phyloP scores from a whole-genome alignment of 345 rosid species.

The Hypericum androsaemum region DNA sequence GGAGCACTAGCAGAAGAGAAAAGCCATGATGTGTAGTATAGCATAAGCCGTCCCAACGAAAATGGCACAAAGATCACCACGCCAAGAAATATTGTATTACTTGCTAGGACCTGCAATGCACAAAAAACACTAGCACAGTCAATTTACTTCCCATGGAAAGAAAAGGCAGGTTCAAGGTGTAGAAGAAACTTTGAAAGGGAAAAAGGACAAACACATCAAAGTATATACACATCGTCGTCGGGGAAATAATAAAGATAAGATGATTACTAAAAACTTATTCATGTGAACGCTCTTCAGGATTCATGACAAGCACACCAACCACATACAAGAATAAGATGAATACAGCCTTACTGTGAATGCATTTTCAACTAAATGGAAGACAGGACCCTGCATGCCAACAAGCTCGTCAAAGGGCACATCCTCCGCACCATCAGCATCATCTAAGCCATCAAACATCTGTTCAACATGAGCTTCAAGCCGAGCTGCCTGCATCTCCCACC shows the following conservation, averaged over 20 bases:
- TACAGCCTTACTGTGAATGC: slow-evolving; percentile 79
- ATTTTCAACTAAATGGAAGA: slow-evolving; percentile 98
- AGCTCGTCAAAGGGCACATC: slow-evolving; percentile 99
- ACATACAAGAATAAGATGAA: not conserved
- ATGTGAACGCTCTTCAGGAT: not conserved
- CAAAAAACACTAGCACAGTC: slow-evolving; percentile 8
- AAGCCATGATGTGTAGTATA: slow-evolving; percentile 66
- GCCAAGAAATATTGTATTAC: slow-evolving; percentile 99
- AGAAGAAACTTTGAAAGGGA: too few relatives aligned
- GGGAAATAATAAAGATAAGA: too few relatives aligned
- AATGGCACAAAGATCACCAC: slow-evolving; percentile 90
- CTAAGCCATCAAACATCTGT: slow-evolving; percentile 98
- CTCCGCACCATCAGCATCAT: slow-evolving; percentile 99
- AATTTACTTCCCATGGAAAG: too few relatives aligned
- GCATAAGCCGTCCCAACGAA: slow-evolving; percentile 70
- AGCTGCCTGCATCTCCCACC: slow-evolving; percentile 98
- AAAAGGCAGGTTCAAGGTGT: too few relatives aligned
- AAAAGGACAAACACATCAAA: too few relatives aligned
- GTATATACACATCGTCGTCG: too few relatives aligned
- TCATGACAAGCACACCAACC: not conserved
- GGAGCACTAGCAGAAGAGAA: slow-evolving; percentile 77
- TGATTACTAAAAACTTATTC: too few relatives aligned
- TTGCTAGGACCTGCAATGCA: slow-evolving; percentile 76
- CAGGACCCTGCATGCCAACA: slow-evolving; percentile 99
- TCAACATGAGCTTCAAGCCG: slow-evolving; percentile 98